Percentiles rank a stretch among this genome's conserved stretches.
phyloP scores from a whole-genome alignment of 2,329 filamentous ascomycete genomes.

The Ophiognomonia clavigignenti-juglandacearum region DNA sequence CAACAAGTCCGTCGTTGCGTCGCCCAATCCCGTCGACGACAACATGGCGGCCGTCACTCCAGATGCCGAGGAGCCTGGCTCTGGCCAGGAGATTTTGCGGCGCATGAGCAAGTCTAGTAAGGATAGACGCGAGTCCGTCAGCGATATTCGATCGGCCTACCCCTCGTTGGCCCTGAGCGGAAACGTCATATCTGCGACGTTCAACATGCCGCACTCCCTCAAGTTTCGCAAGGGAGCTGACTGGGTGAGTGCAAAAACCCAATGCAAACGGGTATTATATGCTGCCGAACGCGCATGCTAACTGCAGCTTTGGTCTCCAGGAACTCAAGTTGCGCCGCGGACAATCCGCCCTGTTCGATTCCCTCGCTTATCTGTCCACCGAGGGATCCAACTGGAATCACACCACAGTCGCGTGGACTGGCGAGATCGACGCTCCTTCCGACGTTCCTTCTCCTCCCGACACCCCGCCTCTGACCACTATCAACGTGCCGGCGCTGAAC shows the following conservation, averaged over 20 bases:
- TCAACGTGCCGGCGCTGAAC: conserved; percentile 56
- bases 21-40: conserved; percentile 18
- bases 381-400: conserved; percentile 82
- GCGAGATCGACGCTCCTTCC: conserved; percentile 62
- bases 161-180: conserved; percentile 55
- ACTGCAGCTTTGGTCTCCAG: conserved; percentile 40
- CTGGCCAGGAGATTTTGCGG: conserved; percentile 36
- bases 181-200: conserved; percentile 63
- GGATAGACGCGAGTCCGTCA: conserved; percentile 41
- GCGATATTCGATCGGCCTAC: conserved; percentile 50
- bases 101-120: conserved; percentile 41
- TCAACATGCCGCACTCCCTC: conserved; percentile 57
- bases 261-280: too few relatives aligned
- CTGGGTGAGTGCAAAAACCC: conserved; percentile 45
- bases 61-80: conserved; percentile 23
- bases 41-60: conserved; percentile 15
- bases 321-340: conserved; percentile 73
- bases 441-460: conserved; percentile 41
- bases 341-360: conserved; percentile 88
- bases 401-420: conserved; percentile 90
- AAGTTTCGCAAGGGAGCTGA: conserved; percentile 54
- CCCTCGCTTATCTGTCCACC: conserved; percentile 84
- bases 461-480: conserved; percentile 44
- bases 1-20: conserved; percentile 20
- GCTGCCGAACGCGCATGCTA: too few relatives aligned